Percentiles rank a stretch among this genome's conserved stretches.
Evolutionary conservation across 331 rosid genomes (phyloP).

Genomic region (Quercus phellos): DNA sequence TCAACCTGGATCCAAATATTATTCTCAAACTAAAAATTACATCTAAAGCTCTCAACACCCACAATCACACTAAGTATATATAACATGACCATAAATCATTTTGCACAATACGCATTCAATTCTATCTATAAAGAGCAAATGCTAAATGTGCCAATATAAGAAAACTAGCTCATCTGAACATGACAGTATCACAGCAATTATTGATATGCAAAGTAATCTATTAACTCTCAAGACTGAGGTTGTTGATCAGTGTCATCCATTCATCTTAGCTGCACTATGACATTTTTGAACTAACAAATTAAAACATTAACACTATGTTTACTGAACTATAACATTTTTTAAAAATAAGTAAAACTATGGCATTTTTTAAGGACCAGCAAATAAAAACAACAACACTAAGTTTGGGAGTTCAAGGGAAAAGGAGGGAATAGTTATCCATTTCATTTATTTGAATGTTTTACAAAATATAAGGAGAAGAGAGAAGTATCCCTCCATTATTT

Average conservation of each 20-base stretch:
- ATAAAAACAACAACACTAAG: no score
- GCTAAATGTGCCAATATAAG: neutral
- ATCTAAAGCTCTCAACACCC: neutral
- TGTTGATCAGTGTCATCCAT: slow-evolving; percentile 3
- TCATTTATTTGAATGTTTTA: no score
- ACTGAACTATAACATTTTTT: no score
- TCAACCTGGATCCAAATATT: neutral
- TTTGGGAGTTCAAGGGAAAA: no score
- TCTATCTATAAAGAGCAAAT: neutral
- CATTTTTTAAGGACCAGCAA: no score
- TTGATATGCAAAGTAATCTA: neutral
- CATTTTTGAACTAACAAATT: neutral
- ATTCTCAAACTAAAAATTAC: neutral
- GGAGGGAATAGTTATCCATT: no score
- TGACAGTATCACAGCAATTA: neutral
- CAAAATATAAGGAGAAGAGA: no score
- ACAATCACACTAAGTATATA: neutral
- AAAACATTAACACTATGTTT: neutral
- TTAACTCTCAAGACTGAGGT: neutral
- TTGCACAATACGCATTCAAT: neutral
- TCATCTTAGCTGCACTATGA: neutral
- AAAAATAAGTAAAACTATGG: no score
- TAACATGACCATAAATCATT: neutral
- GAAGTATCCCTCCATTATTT: no score
- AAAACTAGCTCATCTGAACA: neutral